Percentiles rank a stretch among this genome's conserved stretches.
Evolutionary conservation across 2,329 filamentous ascomycete species (phyloP).

Genomic region (Apiospora rasikravindrae): DNA sequence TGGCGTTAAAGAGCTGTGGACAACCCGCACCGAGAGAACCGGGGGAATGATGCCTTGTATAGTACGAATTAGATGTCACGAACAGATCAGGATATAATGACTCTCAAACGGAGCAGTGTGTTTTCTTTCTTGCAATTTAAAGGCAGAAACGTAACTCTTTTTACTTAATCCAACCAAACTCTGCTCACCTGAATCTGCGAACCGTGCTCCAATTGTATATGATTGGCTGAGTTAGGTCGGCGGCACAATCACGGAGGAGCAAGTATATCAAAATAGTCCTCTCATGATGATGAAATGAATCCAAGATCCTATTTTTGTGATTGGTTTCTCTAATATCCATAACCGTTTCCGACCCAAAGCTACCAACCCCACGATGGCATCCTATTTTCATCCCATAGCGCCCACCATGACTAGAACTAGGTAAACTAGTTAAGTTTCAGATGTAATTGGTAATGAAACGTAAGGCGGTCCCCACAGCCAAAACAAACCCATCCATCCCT

Average conservation of each 20-base stretch:
- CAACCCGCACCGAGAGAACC: neutral
- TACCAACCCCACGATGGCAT: neutral
- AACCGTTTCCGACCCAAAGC: neutral
- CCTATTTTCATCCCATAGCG: neutral
- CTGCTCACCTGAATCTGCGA: neutral
- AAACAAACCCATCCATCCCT: neutral
- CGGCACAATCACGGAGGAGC: neutral
- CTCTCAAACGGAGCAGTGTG: neutral
- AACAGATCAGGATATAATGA: neutral
- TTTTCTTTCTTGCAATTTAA: too few relatives aligned
- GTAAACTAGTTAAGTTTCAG: constrained; percentile 5
- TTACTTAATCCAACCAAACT: neutral
- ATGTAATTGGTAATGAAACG: neutral
- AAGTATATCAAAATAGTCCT: neutral
- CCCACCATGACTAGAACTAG: constrained; percentile 7
- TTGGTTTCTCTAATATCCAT: neutral
- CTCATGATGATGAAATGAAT: neutral
- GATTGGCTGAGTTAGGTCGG: neutral
- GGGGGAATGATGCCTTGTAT: neutral
- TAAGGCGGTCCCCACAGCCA: constrained; percentile 4
- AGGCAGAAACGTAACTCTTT: neutral
- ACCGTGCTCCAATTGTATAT: neutral
- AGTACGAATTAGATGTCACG: neutral
- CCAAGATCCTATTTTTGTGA: neutral
- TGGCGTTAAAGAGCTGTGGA: neutral